A percentile compares a stretch with the other conserved stretches of the same genome.
Evolutionary conservation across 495 filamentous ascomycete species (phyloP).

Genomic region (Hypoxylon crocopeplum): DNA sequence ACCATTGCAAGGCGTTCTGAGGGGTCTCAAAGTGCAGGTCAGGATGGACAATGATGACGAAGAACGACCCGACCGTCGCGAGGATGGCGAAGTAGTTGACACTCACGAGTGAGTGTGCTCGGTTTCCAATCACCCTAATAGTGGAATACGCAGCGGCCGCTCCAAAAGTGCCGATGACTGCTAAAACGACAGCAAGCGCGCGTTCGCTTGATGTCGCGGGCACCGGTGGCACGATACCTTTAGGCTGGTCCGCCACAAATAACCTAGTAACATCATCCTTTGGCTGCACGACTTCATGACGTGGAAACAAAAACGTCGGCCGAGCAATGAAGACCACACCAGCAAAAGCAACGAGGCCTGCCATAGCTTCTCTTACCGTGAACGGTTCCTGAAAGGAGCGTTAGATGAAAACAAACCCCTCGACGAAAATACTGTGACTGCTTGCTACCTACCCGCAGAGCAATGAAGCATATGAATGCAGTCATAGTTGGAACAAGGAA

Average conservation of each 20-base stretch:
- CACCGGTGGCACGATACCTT: conserved; percentile 31
- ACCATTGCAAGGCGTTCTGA: conserved; percentile 66
- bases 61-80: conserved; percentile 62
- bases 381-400: conserved; percentile 62
- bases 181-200: conserved; percentile 68
- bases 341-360: conserved; percentile 69
- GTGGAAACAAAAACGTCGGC: conserved; percentile 61
- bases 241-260: conserved; percentile 37
- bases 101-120: conserved; percentile 77
- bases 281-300: not conserved
- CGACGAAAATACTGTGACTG: not conserved
- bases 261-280: conserved; percentile 6
- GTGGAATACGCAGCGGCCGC: conserved; percentile 74
- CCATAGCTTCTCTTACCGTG: conserved; percentile 70
- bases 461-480: conserved; percentile 72
- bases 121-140: conserved; percentile 77
- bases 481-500: conserved; percentile 80
- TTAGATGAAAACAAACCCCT: not conserved
- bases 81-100: conserved; percentile 79
- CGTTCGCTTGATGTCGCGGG: conserved; percentile 67
- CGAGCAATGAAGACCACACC: conserved; percentile 82
- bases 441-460: conserved; percentile 47
- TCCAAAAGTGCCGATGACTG: conserved; percentile 74
- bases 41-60: conserved; percentile 44
- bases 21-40: conserved; percentile 69